phyloP scores from a whole-genome alignment of 2,329 filamentous ascomycete genomes.

The Exophiala oligosperma region DNA sequence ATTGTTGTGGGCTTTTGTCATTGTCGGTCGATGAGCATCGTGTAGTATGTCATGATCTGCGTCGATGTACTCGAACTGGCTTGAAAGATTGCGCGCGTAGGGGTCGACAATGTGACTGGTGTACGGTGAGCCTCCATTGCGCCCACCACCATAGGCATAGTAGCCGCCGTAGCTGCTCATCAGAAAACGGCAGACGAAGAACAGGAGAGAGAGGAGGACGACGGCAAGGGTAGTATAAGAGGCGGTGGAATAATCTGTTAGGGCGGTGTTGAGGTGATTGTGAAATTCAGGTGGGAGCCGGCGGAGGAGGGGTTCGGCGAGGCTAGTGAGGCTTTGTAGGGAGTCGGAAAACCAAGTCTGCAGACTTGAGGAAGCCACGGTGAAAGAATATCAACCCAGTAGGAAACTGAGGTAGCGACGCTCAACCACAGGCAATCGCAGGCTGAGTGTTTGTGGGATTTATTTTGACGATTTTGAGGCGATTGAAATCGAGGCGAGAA shows the following conservation, averaged over 20 bases:
- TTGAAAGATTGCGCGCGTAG: constrained; percentile 20
- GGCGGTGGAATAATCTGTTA: constrained; percentile 24
- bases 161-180: constrained; percentile 29
- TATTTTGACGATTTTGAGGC: background rate
- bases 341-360: constrained; percentile 23
- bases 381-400: constrained; percentile 13
- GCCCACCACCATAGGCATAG: constrained; percentile 18
- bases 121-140: constrained; percentile 24
- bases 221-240: constrained; percentile 29
- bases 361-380: constrained; percentile 28
- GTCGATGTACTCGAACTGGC: constrained; percentile 29
- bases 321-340: constrained; percentile 16
- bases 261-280: constrained; percentile 12
- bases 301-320: constrained; percentile 15
- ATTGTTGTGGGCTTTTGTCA: constrained; percentile 4
- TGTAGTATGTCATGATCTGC: constrained; percentile 24
- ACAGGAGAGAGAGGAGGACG: constrained; percentile 28
- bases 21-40: constrained; percentile 19
- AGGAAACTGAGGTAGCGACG: background rate
- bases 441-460: constrained; percentile 5
- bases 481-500: background rate
- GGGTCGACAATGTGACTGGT: constrained; percentile 21
- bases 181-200: constrained; percentile 26
- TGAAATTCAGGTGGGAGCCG: constrained; percentile 18
- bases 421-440: background rate